phyloP scores from a whole-genome alignment of 2,329 filamentous ascomycete genomes.

The Fusarium odoratissimum region DNA sequence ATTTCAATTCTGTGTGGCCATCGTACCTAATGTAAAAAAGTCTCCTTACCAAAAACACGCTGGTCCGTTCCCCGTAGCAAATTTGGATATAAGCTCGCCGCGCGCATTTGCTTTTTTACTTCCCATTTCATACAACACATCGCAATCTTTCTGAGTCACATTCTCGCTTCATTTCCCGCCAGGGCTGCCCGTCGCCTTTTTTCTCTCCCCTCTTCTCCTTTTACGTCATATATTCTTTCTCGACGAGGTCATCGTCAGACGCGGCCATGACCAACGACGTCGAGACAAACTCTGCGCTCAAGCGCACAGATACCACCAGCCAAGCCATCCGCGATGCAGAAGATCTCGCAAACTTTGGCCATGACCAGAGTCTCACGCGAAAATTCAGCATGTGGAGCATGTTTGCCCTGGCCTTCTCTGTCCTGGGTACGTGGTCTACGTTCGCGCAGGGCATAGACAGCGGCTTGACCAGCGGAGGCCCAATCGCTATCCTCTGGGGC shows the following conservation, averaged over 20 bases:
- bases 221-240: conserved; percentile 17
- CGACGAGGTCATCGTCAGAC: conserved; percentile 39
- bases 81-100: conserved; percentile 32
- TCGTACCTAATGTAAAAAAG: background rate
- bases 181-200: conserved; percentile 42
- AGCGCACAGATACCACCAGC: conserved; percentile 37
- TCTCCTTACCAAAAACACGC: background rate
- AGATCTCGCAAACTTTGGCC: conserved; percentile 56
- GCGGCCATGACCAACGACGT: conserved; percentile 43
- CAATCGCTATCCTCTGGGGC: conserved; percentile 67
- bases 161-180: background rate
- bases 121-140: background rate
- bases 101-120: conserved; percentile 1
- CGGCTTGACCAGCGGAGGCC: conserved; percentile 65
- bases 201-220: background rate
- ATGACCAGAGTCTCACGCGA: conserved; percentile 53
- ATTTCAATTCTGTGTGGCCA: background rate
- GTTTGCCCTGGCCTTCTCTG: conserved; percentile 67
- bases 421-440: conserved; percentile 68
- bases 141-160: background rate
- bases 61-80: conserved; percentile 23
- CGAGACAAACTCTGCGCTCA: conserved; percentile 42
- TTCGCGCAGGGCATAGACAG: conserved; percentile 62
- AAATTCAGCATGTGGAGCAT: conserved; percentile 68
- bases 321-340: conserved; percentile 51